Evolutionary conservation across 176 grass and related monocot species (phyloP).

Genomic region (Triticum monococcum): DNA sequence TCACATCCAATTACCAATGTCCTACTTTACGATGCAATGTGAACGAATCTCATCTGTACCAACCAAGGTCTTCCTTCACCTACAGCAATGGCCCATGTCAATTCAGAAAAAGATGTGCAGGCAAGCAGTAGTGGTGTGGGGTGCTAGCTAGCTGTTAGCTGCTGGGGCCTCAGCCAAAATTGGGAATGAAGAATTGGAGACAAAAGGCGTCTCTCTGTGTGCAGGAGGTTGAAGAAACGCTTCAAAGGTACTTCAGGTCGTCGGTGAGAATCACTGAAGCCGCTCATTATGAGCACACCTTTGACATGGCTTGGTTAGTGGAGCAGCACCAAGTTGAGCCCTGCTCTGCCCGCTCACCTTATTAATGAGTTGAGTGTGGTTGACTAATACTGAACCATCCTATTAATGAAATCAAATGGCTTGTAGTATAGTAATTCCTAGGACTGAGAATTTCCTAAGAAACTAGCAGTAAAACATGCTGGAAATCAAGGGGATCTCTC

Average conservation of each 20-base stretch:
- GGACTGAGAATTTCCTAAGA: neutral
- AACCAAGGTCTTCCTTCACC: neutral
- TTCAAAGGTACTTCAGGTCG: slow-evolving; percentile 4
- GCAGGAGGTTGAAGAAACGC: neutral
- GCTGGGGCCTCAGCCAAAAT: neutral
- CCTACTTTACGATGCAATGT: neutral
- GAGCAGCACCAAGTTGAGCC: neutral
- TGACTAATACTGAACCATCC: neutral
- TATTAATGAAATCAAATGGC: neutral
- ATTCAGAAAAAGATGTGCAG: neutral
- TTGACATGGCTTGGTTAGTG: neutral
- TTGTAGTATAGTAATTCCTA: too few relatives aligned
- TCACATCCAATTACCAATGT: neutral
- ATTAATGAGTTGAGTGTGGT: neutral
- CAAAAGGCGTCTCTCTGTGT: neutral
- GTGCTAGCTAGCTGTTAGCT: neutral
- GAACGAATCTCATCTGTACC: neutral
- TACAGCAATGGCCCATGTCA: neutral
- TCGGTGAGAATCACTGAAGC: neutral
- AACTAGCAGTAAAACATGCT: neutral
- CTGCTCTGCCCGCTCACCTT: neutral
- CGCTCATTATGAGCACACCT: neutral
- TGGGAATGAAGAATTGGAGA: neutral
- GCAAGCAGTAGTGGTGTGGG: neutral
- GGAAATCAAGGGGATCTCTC: neutral